phyloP scores from a whole-genome alignment of 805 yeast species.

The Candida xyloterini region DNA sequence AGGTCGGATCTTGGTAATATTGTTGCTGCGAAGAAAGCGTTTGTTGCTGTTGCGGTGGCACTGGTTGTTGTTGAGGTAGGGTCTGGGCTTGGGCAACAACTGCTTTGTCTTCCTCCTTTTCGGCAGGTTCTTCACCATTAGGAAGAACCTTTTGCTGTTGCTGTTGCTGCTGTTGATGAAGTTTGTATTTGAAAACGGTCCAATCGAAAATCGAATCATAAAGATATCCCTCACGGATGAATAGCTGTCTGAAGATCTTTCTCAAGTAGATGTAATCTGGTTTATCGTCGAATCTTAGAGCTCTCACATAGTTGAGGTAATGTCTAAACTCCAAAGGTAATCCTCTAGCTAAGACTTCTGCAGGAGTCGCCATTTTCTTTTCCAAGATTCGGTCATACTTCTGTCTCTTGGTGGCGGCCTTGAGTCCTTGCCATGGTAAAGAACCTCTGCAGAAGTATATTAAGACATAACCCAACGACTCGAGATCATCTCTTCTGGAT shows the following conservation, averaged over 20 bases:
- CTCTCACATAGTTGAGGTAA: constrained; percentile 84
- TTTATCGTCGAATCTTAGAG: constrained; percentile 90
- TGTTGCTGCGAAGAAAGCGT: constrained; percentile 19
- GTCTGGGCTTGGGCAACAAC: background rate
- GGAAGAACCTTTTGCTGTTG: constrained; percentile 22
- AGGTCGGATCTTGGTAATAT: constrained; percentile 17
- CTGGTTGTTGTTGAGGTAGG: background rate
- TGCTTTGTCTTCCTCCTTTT: constrained; percentile 18
- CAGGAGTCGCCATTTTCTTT: constrained; percentile 86
- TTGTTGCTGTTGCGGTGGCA: constrained; percentile 12
- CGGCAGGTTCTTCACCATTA: constrained; percentile 17
- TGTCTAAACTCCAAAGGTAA: constrained; percentile 87
- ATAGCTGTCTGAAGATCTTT: constrained; percentile 83
- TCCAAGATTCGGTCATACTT: constrained; percentile 96
- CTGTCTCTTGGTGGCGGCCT: constrained; percentile 95
- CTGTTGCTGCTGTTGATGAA: constrained; percentile 47
- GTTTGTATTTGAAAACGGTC: constrained; percentile 82
- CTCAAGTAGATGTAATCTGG: constrained; percentile 92
- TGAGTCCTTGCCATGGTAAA: constrained; percentile 97
- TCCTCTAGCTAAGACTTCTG: constrained; percentile 84
- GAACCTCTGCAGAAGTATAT: constrained; percentile 94
- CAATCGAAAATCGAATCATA: constrained; percentile 96
- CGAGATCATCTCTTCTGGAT: constrained; percentile 93
- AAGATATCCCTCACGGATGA: constrained; percentile 80
- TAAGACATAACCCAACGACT: constrained; percentile 89